phyloP scores from a whole-genome alignment of 805 yeast species.

The Cyberlindnera amylophila region DNA sequence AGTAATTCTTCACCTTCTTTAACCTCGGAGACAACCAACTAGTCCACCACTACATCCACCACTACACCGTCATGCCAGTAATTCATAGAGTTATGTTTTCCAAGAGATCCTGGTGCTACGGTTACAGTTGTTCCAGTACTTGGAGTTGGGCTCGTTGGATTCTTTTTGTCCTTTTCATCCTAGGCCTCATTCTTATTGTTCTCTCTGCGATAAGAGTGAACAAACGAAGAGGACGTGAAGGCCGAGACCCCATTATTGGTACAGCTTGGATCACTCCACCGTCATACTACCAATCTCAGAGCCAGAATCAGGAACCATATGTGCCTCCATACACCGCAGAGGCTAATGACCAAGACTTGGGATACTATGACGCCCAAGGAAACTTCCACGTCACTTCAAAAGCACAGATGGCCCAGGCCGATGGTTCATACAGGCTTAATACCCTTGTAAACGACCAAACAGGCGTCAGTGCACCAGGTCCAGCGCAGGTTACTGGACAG shows the following conservation, averaged over 20 bases:
- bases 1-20: no score
- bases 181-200: slow-evolving; percentile 43
- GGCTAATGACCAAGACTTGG: slow-evolving; percentile 72
- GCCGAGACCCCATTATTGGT: slow-evolving; percentile 61
- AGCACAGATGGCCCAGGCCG: slow-evolving; percentile 20
- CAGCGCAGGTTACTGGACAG: slow-evolving; percentile 16
- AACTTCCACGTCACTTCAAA: slow-evolving; percentile 33
- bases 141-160: slow-evolving; percentile 34
- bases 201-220: slow-evolving; percentile 52
- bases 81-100: background rate
- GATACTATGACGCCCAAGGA: slow-evolving; percentile 39
- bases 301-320: slow-evolving; percentile 42
- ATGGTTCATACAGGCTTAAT: slow-evolving; percentile 13
- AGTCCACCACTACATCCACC: background rate
- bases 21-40: no score
- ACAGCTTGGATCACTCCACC: slow-evolving; percentile 90
- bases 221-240: slow-evolving; percentile 40
- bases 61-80: background rate
- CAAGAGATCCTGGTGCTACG: slow-evolving; percentile 19
- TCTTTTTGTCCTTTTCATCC: slow-evolving; percentile 53
- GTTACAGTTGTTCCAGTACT: slow-evolving; percentile 16
- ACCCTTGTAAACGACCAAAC: slow-evolving; percentile 25
- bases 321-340: slow-evolving; percentile 68
- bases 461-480: slow-evolving; percentile 15
- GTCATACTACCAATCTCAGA: slow-evolving; percentile 43